These are phyloP conservation scores for Lactarius tabidus DNA, from an alignment of 768 basidiomycete species.

Conservation along the genomic window DNA sequence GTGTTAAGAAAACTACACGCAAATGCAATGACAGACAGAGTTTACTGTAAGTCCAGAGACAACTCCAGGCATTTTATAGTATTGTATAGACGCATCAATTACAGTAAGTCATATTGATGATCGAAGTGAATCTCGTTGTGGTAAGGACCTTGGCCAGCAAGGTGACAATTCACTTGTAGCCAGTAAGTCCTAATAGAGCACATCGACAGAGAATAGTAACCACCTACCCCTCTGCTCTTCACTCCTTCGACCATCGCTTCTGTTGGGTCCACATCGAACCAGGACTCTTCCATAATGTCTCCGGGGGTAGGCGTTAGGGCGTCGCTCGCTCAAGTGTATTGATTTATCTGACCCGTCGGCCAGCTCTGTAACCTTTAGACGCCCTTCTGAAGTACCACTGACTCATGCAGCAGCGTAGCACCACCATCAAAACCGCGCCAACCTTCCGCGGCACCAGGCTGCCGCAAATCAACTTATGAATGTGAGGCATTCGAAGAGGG, in stretches of 20 bases:
- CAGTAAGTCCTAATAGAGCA: too few species aligned
- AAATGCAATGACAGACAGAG: too few species aligned
- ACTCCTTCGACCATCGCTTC: constrained; percentile 76
- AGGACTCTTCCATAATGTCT: constrained; percentile 33
- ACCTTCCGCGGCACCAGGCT: constrained; percentile 51
- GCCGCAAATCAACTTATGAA: constrained; percentile 34
- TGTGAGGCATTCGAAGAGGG: constrained; percentile 31
- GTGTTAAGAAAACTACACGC: too few species aligned
- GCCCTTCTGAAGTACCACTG: constrained; percentile 46
- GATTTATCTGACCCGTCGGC: constrained; percentile 6
- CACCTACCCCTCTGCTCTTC: constrained; percentile 61
- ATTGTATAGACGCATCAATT: too few species aligned
- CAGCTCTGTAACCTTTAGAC: constrained; percentile 21
- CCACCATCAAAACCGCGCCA: constrained; percentile 70
- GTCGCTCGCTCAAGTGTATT: neutral
- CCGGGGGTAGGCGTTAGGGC: constrained; percentile 30
- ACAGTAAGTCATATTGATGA: too few species aligned
- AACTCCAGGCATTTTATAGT: too few species aligned
- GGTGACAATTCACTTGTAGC: too few species aligned
- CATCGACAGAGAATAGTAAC: neutral
- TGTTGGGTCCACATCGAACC: constrained; percentile 44
- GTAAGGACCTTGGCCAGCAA: too few species aligned
- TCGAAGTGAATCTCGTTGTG: too few species aligned
- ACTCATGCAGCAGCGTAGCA: constrained; percentile 61
- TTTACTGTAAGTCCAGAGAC: too few species aligned